Evolutionary conservation across 768 basidiomycete genomes (phyloP).

Genomic region (Galerina marginata): DNA sequence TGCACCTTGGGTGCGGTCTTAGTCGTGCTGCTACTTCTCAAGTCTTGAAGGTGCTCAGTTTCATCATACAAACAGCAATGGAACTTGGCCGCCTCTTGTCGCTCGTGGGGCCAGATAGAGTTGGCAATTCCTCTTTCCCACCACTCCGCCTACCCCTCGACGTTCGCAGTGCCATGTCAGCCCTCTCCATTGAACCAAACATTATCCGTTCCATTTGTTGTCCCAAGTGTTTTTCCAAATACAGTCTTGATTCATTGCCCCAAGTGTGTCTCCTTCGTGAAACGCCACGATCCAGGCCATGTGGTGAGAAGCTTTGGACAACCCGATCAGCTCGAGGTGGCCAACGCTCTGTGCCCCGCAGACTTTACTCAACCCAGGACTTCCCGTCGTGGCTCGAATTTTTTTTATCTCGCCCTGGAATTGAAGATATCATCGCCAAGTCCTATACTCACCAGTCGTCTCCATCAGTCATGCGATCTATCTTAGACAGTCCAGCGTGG

Average conservation of each 20-base stretch:
- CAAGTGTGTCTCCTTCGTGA: slow-evolving; percentile 11
- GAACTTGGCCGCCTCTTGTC: slow-evolving; percentile 5
- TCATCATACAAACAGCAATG: slow-evolving; percentile 6
- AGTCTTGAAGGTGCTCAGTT: slow-evolving; percentile 8
- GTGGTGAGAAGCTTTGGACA: slow-evolving; percentile 16
- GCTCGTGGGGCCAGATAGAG: not conserved
- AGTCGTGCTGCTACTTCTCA: slow-evolving; percentile 20
- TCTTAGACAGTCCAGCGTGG: slow-evolving; percentile 32
- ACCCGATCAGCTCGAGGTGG: slow-evolving; percentile 10
- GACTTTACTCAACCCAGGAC: slow-evolving; percentile 22
- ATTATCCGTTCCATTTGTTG: slow-evolving; percentile 22
- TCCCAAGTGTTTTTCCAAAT: slow-evolving; percentile 21
- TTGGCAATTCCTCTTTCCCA: not conserved
- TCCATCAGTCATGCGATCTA: slow-evolving; percentile 14
- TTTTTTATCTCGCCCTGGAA: slow-evolving; percentile 25
- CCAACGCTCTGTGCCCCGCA: slow-evolving; percentile 9
- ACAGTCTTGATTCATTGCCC: slow-evolving; percentile 5
- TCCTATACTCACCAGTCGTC: slow-evolving; percentile 21
- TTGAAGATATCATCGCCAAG: slow-evolving; percentile 27
- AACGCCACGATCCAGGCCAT: slow-evolving; percentile 15
- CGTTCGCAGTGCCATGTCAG: slow-evolving; percentile 15
- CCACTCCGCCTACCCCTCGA: slow-evolving; percentile 12
- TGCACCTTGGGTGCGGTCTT: slow-evolving; percentile 20
- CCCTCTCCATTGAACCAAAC: slow-evolving; percentile 19
- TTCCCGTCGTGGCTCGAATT: slow-evolving; percentile 26